A percentile compares a stretch with the other conserved stretches of the same genome.
These are phyloP conservation scores for Trapa bicornis DNA, from an alignment of 345 rosid genomes.

Conservation along the genomic window DNA sequence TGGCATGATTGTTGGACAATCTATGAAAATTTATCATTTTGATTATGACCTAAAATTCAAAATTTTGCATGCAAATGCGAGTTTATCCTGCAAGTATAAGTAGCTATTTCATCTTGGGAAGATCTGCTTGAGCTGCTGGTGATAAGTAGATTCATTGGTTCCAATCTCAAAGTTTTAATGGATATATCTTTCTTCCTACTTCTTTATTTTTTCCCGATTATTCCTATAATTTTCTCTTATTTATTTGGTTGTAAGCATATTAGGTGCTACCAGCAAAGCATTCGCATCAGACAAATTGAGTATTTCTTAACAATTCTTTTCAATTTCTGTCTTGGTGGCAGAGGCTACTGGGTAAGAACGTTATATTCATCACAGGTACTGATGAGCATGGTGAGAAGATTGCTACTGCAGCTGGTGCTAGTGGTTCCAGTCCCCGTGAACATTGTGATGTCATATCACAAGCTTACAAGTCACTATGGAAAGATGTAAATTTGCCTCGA, in stretches of 20 bases:
- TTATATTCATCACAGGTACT: constrained; percentile 76
- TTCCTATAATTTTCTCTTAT: neutral
- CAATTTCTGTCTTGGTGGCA: constrained; percentile 25
- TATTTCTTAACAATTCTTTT: neutral
- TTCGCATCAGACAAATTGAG: neutral
- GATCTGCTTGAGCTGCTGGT: neutral
- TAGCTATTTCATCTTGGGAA: neutral
- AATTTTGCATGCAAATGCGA: neutral
- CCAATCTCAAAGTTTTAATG: too few species aligned
- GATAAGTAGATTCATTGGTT: neutral
- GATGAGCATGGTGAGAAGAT: constrained; percentile 98
- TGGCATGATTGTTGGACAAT: neutral
- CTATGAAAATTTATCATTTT: neutral
- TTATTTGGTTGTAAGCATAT: neutral
- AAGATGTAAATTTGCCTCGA: constrained; percentile 28
- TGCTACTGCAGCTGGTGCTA: constrained; percentile 59
- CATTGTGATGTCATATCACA: constrained; percentile 83
- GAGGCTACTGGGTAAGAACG: constrained; percentile 80
- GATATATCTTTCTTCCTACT: too few species aligned
- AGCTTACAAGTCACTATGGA: constrained; percentile 66
- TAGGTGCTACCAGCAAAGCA: neutral
- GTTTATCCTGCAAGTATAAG: neutral
- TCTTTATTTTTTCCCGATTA: too few species aligned
- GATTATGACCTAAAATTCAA: neutral
- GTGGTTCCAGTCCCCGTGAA: constrained; percentile 56